A percentile compares a stretch with the other conserved stretches of the same genome.
These are phyloP conservation scores for Boletellus sp. DNA, from an alignment of 768 basidiomycete genomes.

Conservation along the genomic window DNA sequence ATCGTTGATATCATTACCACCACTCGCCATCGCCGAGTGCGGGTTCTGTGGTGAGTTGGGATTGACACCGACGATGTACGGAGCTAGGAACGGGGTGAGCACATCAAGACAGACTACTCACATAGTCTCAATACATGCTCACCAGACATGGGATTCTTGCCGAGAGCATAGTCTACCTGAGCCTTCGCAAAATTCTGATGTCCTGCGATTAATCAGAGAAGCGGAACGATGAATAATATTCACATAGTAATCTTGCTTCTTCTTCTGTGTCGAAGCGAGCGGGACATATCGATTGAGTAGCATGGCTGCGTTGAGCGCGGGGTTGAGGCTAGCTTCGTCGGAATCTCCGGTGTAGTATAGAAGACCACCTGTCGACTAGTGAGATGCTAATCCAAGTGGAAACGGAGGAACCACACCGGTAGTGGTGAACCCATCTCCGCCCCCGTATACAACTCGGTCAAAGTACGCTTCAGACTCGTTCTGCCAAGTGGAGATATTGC, in stretches of 20 bases:
- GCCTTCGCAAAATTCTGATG: constrained; percentile 64
- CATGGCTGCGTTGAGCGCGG: constrained; percentile 86
- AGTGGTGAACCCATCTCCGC: constrained; percentile 55
- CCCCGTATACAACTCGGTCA: constrained; percentile 61
- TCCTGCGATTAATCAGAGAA: constrained; percentile 5
- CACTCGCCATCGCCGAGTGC: constrained; percentile 85
- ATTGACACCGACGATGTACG: constrained; percentile 82
- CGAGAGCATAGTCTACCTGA: constrained; percentile 80
- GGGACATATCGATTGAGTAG: constrained; percentile 73
- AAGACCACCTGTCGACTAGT: constrained; percentile 57
- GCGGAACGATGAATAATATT: constrained; percentile 9
- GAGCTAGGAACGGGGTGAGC: neutral
- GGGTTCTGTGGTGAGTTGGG: constrained; percentile 90
- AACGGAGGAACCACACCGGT: constrained; percentile 41
- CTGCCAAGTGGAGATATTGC: constrained; percentile 66
- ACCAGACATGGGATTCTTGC: constrained; percentile 89
- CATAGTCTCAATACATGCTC: constrained; percentile 14
- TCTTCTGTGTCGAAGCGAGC: constrained; percentile 59
- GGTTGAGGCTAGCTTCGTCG: constrained; percentile 74
- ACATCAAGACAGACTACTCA: neutral
- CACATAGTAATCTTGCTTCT: constrained; percentile 60
- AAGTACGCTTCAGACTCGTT: constrained; percentile 69
- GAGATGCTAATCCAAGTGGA: neutral
- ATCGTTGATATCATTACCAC: constrained; percentile 63
- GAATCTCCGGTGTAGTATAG: constrained; percentile 84